Evolutionary conservation across 352 stramenopile genomes (phyloP).

Genomic region (Thalassiosira delicatula): DNA sequence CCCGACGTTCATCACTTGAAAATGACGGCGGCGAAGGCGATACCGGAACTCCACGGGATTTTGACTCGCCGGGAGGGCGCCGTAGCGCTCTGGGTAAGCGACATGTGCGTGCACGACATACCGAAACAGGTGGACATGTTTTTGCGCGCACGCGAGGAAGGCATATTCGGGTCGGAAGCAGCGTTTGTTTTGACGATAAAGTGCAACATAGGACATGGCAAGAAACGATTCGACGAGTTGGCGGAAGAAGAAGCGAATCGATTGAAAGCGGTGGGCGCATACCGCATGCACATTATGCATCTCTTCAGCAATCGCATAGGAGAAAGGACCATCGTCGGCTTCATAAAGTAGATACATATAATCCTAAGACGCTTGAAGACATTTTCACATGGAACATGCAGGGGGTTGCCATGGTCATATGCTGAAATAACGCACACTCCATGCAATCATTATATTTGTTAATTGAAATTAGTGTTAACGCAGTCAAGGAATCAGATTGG

Average conservation of each 20-base stretch:
- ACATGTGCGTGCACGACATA: conserved; percentile 77
- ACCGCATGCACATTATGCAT: conserved; percentile 61
- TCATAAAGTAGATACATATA: too few relatives aligned
- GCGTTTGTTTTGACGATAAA: conserved; percentile 78
- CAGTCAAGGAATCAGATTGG: too few relatives aligned
- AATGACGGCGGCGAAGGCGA: conserved; percentile 49
- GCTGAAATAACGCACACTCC: too few relatives aligned
- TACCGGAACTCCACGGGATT: conserved; percentile 29
- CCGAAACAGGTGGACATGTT: conserved; percentile 64
- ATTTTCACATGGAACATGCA: too few relatives aligned
- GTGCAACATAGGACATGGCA: conserved; percentile 64
- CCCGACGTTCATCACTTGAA: conserved; percentile 38
- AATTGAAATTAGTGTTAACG: too few relatives aligned
- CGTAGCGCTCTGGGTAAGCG: conserved; percentile 63
- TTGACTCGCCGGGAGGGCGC: neutral
- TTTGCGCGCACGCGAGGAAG: conserved; percentile 41
- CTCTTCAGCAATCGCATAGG: conserved; percentile 74
- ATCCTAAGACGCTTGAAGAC: too few relatives aligned
- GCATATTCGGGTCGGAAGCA: conserved; percentile 38
- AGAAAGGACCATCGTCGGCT: conserved; percentile 62
- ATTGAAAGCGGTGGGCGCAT: conserved; percentile 6
- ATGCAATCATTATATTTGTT: too few relatives aligned
- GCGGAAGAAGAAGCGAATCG: conserved; percentile 44
- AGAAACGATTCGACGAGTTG: conserved; percentile 57
- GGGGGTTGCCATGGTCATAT: too few relatives aligned